Evolutionary conservation across 2,329 filamentous ascomycete genomes (phyloP).

Genomic region (Aspergillus niger): DNA sequence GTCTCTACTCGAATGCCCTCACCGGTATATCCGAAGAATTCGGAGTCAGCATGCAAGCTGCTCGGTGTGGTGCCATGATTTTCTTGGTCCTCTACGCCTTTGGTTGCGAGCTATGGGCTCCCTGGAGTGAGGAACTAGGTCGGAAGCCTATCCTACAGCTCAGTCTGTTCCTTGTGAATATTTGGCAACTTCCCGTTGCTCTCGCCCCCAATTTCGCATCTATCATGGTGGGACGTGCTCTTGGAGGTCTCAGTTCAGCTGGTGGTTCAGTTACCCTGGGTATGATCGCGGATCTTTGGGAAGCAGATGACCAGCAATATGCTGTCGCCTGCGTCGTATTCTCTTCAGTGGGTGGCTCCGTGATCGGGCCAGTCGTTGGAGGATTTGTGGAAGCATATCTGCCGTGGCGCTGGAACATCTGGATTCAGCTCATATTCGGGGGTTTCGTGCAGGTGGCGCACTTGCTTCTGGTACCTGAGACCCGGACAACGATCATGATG

Average conservation of each 20-base stretch:
- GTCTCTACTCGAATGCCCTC: conserved; percentile 70
- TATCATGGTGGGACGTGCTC: conserved; percentile 68
- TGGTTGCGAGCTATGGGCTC: conserved; percentile 85
- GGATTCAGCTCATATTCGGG: conserved; percentile 82
- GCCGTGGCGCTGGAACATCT: conserved; percentile 75
- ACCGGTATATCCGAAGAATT: conserved; percentile 68
- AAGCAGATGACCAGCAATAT: conserved; percentile 70
- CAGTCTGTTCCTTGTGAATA: conserved; percentile 73
- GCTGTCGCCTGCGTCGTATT: conserved; percentile 77
- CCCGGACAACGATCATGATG: conserved; percentile 74
- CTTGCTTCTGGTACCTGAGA: conserved; percentile 73
- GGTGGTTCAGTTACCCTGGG: conserved; percentile 73
- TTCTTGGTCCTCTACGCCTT: conserved; percentile 81
- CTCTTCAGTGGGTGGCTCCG: conserved; percentile 75
- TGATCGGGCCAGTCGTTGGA: conserved; percentile 76
- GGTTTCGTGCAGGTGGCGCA: conserved; percentile 68
- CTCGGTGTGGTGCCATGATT: conserved; percentile 72
- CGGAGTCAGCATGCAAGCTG: conserved; percentile 66
- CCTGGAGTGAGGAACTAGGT: conserved; percentile 82
- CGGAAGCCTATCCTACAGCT: conserved; percentile 74
- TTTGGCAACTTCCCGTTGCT: conserved; percentile 73
- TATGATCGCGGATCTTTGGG: conserved; percentile 75
- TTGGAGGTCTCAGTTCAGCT: conserved; percentile 70
- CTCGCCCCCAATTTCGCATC: conserved; percentile 72
- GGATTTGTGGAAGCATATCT: conserved; percentile 71